Evolutionary conservation across 2,329 filamentous ascomycete genomes (phyloP).

Genomic region (Trichoderma lentiforme): DNA sequence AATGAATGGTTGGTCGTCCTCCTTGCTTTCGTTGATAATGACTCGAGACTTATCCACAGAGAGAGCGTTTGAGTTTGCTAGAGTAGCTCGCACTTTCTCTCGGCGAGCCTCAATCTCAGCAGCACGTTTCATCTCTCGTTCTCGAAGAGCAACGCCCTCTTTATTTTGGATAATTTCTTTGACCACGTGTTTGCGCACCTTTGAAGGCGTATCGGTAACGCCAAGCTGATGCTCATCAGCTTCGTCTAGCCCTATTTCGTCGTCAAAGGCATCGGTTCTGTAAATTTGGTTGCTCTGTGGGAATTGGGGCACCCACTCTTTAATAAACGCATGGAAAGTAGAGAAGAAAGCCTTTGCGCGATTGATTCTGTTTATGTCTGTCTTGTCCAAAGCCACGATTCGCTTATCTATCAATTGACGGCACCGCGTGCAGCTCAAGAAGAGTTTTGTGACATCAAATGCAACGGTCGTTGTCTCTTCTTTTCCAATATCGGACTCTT

Average conservation of each 20-base stretch:
- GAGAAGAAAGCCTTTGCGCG: slow-evolving; percentile 21
- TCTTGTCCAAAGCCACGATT: slow-evolving; percentile 22
- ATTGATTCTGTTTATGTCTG: slow-evolving; percentile 22
- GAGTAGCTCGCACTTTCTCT: slow-evolving; percentile 43
- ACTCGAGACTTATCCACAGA: slow-evolving; percentile 48
- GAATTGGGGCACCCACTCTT: slow-evolving; percentile 26
- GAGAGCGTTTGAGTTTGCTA: slow-evolving; percentile 43
- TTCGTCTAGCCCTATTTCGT: slow-evolving; percentile 21
- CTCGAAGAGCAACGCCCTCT: slow-evolving; percentile 49
- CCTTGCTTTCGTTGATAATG: slow-evolving; percentile 65
- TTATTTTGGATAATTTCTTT: slow-evolving; percentile 38
- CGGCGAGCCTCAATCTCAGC: slow-evolving; percentile 53
- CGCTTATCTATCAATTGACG: slow-evolving; percentile 25
- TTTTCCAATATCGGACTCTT: slow-evolving; percentile 6
- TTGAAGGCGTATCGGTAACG: slow-evolving; percentile 13
- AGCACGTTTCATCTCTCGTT: slow-evolving; percentile 51
- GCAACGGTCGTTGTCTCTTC: slow-evolving; percentile 20
- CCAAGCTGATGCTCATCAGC: slow-evolving; percentile 10
- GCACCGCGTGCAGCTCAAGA: slow-evolving; percentile 30
- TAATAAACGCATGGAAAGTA: slow-evolving; percentile 30
- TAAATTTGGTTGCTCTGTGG: slow-evolving; percentile 35
- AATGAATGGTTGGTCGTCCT: slow-evolving; percentile 57
- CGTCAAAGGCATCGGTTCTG: slow-evolving; percentile 25
- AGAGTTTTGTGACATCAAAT: slow-evolving; percentile 33
- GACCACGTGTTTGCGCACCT: slow-evolving; percentile 22